Conservation (phyloP, 208 protist genomes). For the Crithidia sp. region DNA sequence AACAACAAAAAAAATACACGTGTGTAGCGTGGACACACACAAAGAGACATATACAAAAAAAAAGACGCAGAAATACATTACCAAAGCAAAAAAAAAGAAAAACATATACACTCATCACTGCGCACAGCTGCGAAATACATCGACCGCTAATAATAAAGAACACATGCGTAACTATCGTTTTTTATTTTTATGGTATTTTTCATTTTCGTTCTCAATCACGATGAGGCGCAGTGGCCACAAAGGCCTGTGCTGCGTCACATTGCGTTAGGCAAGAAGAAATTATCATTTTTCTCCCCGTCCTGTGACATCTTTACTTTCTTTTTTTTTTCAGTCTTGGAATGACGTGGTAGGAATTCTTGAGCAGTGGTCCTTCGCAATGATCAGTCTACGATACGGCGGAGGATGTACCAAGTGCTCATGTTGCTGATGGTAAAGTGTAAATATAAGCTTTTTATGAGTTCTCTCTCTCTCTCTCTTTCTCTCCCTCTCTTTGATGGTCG, state of each 20-base stretch:
- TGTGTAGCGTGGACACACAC: not conserved
- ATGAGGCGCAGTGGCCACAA: too few relatives aligned
- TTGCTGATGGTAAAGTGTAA: too few relatives aligned
- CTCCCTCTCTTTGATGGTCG: conserved; percentile 1
- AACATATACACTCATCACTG: not conserved
- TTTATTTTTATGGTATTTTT: conserved; percentile 27
- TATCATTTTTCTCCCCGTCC: not conserved
- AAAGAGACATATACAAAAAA: not conserved
- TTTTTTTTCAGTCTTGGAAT: too few relatives aligned
- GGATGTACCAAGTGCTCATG: too few relatives aligned
- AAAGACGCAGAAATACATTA: not conserved
- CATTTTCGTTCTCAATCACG: not conserved
- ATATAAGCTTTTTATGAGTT: not conserved
- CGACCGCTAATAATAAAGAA: not conserved
- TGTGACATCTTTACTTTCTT: too few relatives aligned
- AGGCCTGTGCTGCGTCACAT: too few relatives aligned
- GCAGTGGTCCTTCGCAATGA: too few relatives aligned
- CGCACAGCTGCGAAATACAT: conserved; percentile 1
- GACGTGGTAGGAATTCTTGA: too few relatives aligned
- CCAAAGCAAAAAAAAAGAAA: not conserved
- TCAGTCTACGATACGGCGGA: too few relatives aligned
- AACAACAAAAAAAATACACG: conserved; percentile 16
- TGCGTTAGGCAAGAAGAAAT: too few relatives aligned
- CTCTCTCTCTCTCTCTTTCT: conserved; percentile 7
- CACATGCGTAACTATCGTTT: not conserved